A percentile compares a stretch with the other conserved stretches of the same genome.
phyloP scores from a whole-genome alignment of 805 yeast genomes.

The Myxozyma udenii region DNA sequence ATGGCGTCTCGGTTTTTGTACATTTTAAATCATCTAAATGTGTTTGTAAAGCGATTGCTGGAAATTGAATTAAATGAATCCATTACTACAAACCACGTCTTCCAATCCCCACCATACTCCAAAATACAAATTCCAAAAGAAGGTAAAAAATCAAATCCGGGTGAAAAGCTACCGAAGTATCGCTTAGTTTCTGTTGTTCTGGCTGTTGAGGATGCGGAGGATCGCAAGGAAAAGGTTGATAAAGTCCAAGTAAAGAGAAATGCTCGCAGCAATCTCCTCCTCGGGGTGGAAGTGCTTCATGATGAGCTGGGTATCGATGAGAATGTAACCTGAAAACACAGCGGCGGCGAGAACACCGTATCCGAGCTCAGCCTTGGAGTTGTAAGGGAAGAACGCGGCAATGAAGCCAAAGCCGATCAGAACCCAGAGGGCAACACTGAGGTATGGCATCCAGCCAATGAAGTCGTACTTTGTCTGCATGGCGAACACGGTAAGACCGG shows the following conservation, averaged over 20 bases:
- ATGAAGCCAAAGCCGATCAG: constrained; percentile 70
- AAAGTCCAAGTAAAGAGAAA: constrained; percentile 74
- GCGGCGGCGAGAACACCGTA: constrained; percentile 74
- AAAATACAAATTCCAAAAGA: neutral
- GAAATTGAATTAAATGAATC: no score
- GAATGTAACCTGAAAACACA: constrained; percentile 65
- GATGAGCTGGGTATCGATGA: constrained; percentile 78
- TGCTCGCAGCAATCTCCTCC: constrained; percentile 80
- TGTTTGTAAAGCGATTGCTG: no score
- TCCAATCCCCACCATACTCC: no score
- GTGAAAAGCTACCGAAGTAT: neutral
- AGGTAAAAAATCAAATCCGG: neutral
- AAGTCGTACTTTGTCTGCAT: constrained; percentile 75
- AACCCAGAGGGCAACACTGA: constrained; percentile 58
- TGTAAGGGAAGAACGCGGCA: constrained; percentile 62
- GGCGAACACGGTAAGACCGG: constrained; percentile 76
- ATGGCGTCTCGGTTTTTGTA: no score
- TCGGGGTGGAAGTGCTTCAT: constrained; percentile 74
- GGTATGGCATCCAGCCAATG: constrained; percentile 60
- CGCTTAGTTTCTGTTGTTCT: constrained; percentile 26
- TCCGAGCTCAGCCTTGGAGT: constrained; percentile 56
- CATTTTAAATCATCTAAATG: no score
- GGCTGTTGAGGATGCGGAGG: constrained; percentile 54
- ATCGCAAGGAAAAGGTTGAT: constrained; percentile 76
- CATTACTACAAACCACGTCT: no score